Percentiles rank a stretch among this genome's conserved stretches.
phyloP scores from a whole-genome alignment of 2,329 filamentous ascomycete genomes.

The Alternaria sp. region DNA sequence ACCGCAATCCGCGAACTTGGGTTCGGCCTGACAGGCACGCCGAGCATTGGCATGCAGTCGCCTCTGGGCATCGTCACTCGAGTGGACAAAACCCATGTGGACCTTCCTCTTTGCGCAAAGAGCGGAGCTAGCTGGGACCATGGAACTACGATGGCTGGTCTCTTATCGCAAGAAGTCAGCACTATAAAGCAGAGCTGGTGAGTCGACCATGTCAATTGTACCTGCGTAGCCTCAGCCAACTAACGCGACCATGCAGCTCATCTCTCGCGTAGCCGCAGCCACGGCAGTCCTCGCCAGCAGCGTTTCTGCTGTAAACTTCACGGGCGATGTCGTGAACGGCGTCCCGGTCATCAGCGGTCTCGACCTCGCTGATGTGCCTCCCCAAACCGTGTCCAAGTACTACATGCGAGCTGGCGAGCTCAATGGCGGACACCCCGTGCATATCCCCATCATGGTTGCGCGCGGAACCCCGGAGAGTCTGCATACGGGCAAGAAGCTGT shows the following conservation, averaged over 20 bases:
- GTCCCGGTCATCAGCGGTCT: conserved; percentile 42
- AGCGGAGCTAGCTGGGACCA: conserved; percentile 12
- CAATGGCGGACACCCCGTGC: conserved; percentile 47
- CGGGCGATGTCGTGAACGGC: conserved; percentile 42
- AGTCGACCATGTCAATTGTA: neutral
- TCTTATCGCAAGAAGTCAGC: conserved; percentile 22
- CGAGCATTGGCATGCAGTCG: conserved; percentile 15
- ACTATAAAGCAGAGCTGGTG: conserved; percentile 14
- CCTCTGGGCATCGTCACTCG: conserved; percentile 39
- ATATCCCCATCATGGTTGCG: conserved; percentile 49
- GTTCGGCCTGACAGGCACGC: neutral
- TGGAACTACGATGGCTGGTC: neutral
- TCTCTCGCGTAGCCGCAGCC: conserved; percentile 24
- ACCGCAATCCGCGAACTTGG: neutral
- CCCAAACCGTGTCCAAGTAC: conserved; percentile 45
- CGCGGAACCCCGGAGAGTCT: conserved; percentile 47
- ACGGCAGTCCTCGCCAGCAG: conserved; percentile 24
- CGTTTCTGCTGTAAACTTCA: conserved; percentile 34
- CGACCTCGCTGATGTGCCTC: conserved; percentile 46
- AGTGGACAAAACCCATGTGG: conserved; percentile 12
- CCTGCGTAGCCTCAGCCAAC: neutral
- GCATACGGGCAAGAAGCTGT: conserved; percentile 45
- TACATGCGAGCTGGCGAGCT: conserved; percentile 48
- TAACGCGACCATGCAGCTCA: conserved; percentile 32
- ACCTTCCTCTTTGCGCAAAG: conserved; percentile 41